Conservation (phyloP, 148 eudicot genomes). For the Oxyria digyna region DNA sequence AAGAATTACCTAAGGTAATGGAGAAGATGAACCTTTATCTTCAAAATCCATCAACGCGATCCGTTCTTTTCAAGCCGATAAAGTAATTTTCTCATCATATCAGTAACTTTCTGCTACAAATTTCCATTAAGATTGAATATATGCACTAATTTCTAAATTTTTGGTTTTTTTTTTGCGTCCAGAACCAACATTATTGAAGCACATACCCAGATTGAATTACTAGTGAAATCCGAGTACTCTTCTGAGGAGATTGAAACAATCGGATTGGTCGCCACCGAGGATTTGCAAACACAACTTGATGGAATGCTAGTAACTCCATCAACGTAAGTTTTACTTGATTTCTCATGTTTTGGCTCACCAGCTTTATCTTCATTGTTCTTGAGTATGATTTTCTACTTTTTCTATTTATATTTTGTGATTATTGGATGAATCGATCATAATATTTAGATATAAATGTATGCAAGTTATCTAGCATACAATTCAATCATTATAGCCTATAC, state of each 20-base stretch:
- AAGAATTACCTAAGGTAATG: slow-evolving; percentile 69
- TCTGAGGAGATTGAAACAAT: slow-evolving; percentile 46
- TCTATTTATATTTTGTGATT: no score
- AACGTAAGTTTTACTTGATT: neutral
- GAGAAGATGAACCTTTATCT: slow-evolving; percentile 91
- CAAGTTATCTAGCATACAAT: no score
- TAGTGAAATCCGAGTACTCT: slow-evolving; percentile 67
- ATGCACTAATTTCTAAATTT: neutral
- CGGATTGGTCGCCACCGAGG: slow-evolving; percentile 56
- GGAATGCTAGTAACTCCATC: slow-evolving; percentile 19
- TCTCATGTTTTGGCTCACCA: no score
- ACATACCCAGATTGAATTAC: slow-evolving; percentile 53
- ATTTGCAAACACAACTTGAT: slow-evolving; percentile 75
- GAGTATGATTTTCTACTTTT: no score
- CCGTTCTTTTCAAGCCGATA: slow-evolving; percentile 94
- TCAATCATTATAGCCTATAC: no score
- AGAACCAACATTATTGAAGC: slow-evolving; percentile 94
- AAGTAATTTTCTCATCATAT: slow-evolving; percentile 29
- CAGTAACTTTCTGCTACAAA: neutral
- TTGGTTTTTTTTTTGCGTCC: slow-evolving; percentile 10
- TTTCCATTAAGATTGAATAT: neutral
- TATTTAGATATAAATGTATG: no score
- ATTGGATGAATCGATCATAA: no score
- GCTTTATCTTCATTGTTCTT: no score
- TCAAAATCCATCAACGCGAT: slow-evolving; percentile 76